Evolutionary conservation across 192 early-diverging fungal species (phyloP), one percentile per base, ranked within the genome.

Genomic region (Piromyces finnis): DNA sequence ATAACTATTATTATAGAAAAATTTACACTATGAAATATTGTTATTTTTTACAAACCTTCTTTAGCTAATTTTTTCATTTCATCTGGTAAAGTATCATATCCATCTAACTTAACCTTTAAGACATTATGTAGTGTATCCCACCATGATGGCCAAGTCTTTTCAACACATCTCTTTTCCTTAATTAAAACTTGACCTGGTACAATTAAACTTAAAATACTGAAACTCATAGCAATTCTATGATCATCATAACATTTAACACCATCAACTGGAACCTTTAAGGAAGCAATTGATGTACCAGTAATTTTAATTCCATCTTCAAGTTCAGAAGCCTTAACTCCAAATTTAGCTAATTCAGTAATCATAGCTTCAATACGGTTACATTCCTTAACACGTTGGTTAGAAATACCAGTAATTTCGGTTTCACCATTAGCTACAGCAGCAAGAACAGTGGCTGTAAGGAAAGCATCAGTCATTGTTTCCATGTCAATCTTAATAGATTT

Each of bases 91-190:
- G 51, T 68, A n/a, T 68, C 51, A 68, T 68, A 68, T 81, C 87
- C 90, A 22, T 30, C 41, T 12, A 85, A 82, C 12, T 86, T 85
- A 12, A 92, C 92, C 28, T 92, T 92, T 41, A 99, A 85, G 29
- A 90, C 90, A 81, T 91, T 88, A 77, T 94, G 93, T 15, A 99
- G 87, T 59, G 93, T 91, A 80, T 99, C 97, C 97, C 97, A 99
- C 97, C 97, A 99, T 78, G 87, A 90, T 29, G 97, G 97, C 97
- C 97, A 99, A 2, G 97, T 99, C 88, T 99, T 99, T 83, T 96
- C 97, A 11, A 98, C 96, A 84, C 97, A 99, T 82, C 95, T 93
- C 84, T 96, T 95, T 85, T 99, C 97, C 79, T 88, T 90, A 79
- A 99, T 91, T 81, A 91, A 89, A 0, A 92, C 90, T 12, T 29